phyloP scores from a whole-genome alignment of 1,284 basidiomycete species.

The Clitocybe nebularis region DNA sequence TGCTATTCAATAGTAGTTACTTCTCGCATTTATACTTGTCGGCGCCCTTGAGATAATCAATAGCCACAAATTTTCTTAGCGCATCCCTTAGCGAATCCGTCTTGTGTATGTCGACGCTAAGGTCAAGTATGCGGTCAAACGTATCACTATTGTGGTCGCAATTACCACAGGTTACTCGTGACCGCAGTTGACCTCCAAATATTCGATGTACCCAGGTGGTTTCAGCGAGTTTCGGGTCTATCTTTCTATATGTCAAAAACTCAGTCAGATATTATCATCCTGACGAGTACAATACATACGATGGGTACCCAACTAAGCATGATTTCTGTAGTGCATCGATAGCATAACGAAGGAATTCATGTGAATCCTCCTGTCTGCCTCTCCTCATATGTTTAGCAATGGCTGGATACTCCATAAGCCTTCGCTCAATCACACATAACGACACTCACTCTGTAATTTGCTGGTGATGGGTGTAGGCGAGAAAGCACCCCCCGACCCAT shows the following conservation, averaged over 20 bases:
- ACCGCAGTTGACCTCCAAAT: conserved; percentile 91
- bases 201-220: conserved; percentile 93
- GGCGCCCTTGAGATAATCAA: conserved; percentile 82
- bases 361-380: conserved; percentile 96
- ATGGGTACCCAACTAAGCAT: conserved; percentile 68
- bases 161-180: conserved; percentile 84
- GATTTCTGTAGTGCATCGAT: conserved; percentile 90
- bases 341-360: conserved; percentile 95
- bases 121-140: conserved; percentile 91
- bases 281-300: conserved; percentile 44
- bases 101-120: conserved; percentile 84
- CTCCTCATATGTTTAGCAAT: conserved; percentile 90
- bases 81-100: conserved; percentile 69
- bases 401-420: conserved; percentile 38
- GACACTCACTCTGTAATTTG: conserved; percentile 67
- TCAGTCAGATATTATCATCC: conserved; percentile 9
- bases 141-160: conserved; percentile 94
- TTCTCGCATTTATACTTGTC: conserved; percentile 99
- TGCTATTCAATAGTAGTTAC: conserved; percentile 43
- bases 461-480: conserved; percentile 61
- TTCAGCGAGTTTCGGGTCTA: conserved; percentile 77
- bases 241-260: conserved; percentile 64
- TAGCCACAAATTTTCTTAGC: conserved; percentile 77
- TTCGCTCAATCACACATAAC: not conserved
- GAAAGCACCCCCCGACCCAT: conserved; percentile 44